Evolutionary conservation across 1,284 basidiomycete genomes (phyloP).

Genomic region (Cystobasidium sp.): DNA sequence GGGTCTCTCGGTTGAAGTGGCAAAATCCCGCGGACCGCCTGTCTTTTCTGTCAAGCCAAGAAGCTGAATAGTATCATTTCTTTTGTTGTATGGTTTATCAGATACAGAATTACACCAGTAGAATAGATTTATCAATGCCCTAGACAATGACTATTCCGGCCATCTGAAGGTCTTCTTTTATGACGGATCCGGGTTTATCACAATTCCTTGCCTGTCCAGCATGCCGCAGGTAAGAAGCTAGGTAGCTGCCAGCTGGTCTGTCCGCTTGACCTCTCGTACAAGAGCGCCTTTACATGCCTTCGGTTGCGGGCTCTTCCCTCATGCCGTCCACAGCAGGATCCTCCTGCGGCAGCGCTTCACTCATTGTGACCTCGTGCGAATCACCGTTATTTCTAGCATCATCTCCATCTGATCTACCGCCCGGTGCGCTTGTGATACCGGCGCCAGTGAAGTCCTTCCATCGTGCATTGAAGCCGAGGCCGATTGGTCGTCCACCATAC

Average conservation of each 20-base stretch:
- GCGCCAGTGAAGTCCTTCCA: constrained; percentile 41
- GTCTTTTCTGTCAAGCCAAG: no score
- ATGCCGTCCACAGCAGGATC: constrained; percentile 20
- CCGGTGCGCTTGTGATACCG: not conserved
- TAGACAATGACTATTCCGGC: no score
- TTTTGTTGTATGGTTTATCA: no score
- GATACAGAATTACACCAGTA: no score
- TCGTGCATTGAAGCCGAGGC: constrained; percentile 43
- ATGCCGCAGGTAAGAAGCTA: not conserved
- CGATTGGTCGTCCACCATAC: constrained; percentile 51
- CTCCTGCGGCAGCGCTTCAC: constrained; percentile 11
- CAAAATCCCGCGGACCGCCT: no score
- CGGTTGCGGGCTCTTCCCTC: constrained; percentile 18
- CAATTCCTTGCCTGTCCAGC: not conserved
- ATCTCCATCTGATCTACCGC: not conserved
- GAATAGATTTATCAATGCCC: no score
- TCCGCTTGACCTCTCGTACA: not conserved
- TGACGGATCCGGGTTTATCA: constrained; percentile 10
- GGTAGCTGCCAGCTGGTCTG: not conserved
- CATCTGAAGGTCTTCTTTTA: no score
- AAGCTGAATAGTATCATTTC: no score
- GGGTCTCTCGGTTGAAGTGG: no score
- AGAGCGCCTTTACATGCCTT: constrained; percentile 9
- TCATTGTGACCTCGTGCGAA: not conserved
- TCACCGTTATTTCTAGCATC: not conserved